Base-by-base conservation (phyloP, 352 stramenopile genomes). In the Phytophthora quininea region DNA sequence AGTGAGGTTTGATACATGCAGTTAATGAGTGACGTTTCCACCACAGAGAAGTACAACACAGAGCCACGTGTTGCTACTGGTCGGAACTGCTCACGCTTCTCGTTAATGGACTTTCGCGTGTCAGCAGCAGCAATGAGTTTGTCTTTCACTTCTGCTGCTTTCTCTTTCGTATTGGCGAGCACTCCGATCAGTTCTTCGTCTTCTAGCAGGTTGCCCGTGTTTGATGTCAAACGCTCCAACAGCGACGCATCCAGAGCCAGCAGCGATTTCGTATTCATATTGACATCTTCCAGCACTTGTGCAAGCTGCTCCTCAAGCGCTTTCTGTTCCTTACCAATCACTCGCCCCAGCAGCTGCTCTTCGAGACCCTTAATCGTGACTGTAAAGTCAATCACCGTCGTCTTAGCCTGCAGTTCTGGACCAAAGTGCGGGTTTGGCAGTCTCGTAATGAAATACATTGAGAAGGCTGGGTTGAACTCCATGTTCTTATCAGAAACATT, bases 1-100 rank as follows among this genome's bases (percentile, higher is more conserved):
- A 99, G 75, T 9, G 95, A 99, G 35, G 97, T 99, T 84, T 99
- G 97, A 83, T 99, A 99, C 97, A 99, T 99, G 63, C 96, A 97
- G 76, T 99, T 99, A 48, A 99, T 97, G 48, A 98, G 69, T 54
- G 92, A 98, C 60, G 98, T 98, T 75, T 99, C 97, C 29, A 99
- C 97, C 61, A 99, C 98, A 3, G 93, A 98, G 71, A 99, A 99
- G 67, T 99, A 99, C 0, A 99, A 77, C 24, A 99, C 96, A 7
- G 96, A 98, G 58, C 97, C 97, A 33, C 97, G 88, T 10, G 94
- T 99, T n/a, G 97, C 97, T 6, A 99, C 97, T 2, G 97, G 95
- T 19, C 97, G 90, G 84, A 99, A 99, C 78, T 99, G 96, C 59
- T 99, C 97, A 24, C 97, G 84, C 81, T 99, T 99, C 64, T 99